Evolutionary conservation across 495 filamentous ascomycete genomes (phyloP), one percentile per base, ranked within the genome.

Genomic region (Aspergillus haitiensis): DNA sequence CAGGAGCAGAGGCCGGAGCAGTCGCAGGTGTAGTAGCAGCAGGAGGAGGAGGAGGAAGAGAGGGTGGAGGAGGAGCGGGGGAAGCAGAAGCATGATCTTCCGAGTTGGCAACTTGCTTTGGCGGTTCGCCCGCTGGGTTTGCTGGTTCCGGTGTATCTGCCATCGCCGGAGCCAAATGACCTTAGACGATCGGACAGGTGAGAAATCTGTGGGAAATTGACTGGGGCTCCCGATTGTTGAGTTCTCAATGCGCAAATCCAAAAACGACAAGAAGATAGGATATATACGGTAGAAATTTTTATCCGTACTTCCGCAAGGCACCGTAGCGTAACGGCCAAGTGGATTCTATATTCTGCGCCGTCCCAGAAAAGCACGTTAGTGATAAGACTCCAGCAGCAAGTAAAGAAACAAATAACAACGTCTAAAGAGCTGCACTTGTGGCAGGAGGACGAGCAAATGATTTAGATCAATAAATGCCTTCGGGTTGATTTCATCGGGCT

Each of bases 141-240:
- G 58, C 64, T 15, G 70, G 61, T 34, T 76, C 74, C 57, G 66
- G 64, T 13, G 70, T 63, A 48, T 78, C 75, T 40, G 71, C 68
- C 75, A 76, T 78, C 48, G 33, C 36, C 35, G 40, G 54, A 18
- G 48, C 32, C n/a, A 36, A 47, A 36, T 33, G 44, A 47, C 44
- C 16, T 21, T n/a, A 18, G 27, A 47, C 44, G 7, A 18, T 0
- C 12, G 44, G 16, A 47, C 10, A 9, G 15, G 44, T 18, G 16
- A 21, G 15, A 18, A 47, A 47, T 18, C n/a, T 21, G 33, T 33
- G 32, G 6, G 34, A 18, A 7, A 8, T 15, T 32, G 3, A 31
- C 21, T 47, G 44, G 12, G 7, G 47, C 13, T 50, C 35, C 16
- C 9, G 21, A 27, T 15, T 27, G 10, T 35, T 8, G 5, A 16